These are phyloP conservation scores for Neonectria neomacrospora DNA, from an alignment of 2,329 filamentous ascomycete species.

Conservation along the genomic window DNA sequence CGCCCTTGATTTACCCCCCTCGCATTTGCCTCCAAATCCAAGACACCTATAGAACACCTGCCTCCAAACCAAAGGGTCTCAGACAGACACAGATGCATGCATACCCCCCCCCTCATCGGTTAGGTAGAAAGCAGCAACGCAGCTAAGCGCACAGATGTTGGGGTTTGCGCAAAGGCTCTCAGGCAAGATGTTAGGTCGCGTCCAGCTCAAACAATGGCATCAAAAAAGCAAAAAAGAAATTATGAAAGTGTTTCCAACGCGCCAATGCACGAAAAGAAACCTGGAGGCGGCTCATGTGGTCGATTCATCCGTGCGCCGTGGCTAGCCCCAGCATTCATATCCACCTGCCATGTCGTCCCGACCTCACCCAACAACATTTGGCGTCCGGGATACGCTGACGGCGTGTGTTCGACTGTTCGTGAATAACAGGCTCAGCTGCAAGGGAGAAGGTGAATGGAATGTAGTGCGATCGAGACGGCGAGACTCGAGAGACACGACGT, in stretches of 20 bases:
- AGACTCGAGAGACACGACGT: background rate
- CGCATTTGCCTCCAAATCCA: conserved; percentile 26
- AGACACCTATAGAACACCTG: conserved; percentile 14
- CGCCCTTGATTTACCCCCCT: conserved; percentile 22
- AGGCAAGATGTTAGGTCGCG: background rate
- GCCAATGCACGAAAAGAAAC: conserved; percentile 1
- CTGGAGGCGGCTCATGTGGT: conserved; percentile 2
- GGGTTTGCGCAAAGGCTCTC: background rate
- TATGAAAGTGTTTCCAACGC: background rate
- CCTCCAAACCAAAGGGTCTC: conserved; percentile 25
- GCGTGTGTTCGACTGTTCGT: background rate
- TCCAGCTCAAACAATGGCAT: background rate
- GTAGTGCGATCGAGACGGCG: background rate
- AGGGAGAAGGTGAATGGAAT: conserved; percentile 17
- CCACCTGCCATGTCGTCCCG: conserved; percentile 3
- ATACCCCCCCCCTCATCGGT: conserved; percentile 2
- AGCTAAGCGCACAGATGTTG: background rate
- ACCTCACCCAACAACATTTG: conserved; percentile 13
- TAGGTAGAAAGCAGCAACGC: conserved; percentile 7
- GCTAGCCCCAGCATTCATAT: conserved; percentile 1
- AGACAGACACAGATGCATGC: conserved; percentile 31
- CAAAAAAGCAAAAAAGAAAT: conserved; percentile 1
- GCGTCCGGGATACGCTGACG: conserved; percentile 21
- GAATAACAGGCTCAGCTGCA: conserved; percentile 10
- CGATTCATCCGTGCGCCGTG: conserved; percentile 14